Conservation (phyloP, 441 rosid species). For the Capsella rubella region DNA sequence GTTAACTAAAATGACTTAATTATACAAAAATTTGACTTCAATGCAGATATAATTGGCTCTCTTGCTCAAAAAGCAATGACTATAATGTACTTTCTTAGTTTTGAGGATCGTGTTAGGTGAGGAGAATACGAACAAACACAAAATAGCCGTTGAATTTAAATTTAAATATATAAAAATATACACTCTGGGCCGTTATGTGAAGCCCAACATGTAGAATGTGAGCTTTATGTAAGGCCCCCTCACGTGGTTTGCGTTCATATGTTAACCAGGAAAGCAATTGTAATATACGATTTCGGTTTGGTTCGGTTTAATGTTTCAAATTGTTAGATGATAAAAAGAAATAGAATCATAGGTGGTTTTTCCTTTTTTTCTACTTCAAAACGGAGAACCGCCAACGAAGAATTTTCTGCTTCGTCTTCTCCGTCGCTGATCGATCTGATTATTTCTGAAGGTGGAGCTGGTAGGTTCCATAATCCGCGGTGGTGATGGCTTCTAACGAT, state of each 20-base stretch:
- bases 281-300: background rate
- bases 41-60: conserved; percentile 25
- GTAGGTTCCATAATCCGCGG: conserved; percentile 7
- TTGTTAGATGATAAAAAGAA: too few species aligned
- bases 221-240: background rate
- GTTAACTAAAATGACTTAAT: background rate
- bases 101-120: conserved; percentile 37
- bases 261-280: background rate
- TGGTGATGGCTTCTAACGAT: conserved; percentile 67
- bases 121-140: conserved; percentile 10
- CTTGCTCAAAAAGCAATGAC: conserved; percentile 31
- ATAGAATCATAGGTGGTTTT: background rate
- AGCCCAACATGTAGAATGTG: conserved; percentile 15
- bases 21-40: conserved; percentile 30
- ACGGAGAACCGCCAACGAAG: conserved; percentile 14
- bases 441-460: conserved; percentile 4
- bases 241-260: background rate
- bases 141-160: background rate
- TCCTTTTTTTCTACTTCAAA: background rate
- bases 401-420: conserved; percentile 13
- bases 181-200: background rate
- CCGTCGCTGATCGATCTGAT: conserved; percentile 11
- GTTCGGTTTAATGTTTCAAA: background rate
- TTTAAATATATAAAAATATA: background rate
- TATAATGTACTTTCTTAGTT: background rate